Evolutionary conservation across 345 rosid species (phyloP), one percentile per base, ranked within the genome.

Genomic region (Boechera divaricarpa): DNA sequence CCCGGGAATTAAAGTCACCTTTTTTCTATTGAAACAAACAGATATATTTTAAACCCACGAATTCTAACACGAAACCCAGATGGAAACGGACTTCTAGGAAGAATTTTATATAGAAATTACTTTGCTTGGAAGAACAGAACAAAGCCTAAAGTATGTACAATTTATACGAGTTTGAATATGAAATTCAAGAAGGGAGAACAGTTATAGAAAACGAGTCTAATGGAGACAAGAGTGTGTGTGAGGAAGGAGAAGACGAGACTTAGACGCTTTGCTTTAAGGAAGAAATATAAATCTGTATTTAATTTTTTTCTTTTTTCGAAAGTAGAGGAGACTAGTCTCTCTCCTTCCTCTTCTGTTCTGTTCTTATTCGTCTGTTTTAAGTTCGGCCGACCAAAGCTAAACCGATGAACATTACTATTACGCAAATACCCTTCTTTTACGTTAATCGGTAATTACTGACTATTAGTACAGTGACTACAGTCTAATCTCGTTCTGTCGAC

Each of bases 261-360:
- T 66, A 42, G 75, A 73, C 74, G 78, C 78, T 68, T 66, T 79
- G 78, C 65, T 78, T 72, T 72, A 72, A 26, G 79, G 39, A 49
- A 67, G 4, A 47, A 3, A 16, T 44, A 26, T 4, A 3, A 38
- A 26, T 33, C 10, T 44, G 4, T 31, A 38, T 62, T 54, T 65
- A 55, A 67, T 61, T 61, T 72, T 3, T 9, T 9, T 51, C 1
- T 33, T 32, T 74, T 53, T 48, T 28, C 53, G 31, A 41, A 44
- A 56, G 10, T 51, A 3, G 11, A 38, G 9, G 47, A 51, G 48
- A 18, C 10, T 29, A 28, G 7, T 28, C 18, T 32, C 44, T 5
- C 68, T 36, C 53, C 6, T 6, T 31, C 26, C 39, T 31, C 16
- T 55, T 7, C 6, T 31, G 47, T 28, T 44, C 18, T 56, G 31